These are phyloP conservation scores for Curvularia lunata DNA, from an alignment of 2,329 filamentous ascomycete species.

Conservation along the genomic window DNA sequence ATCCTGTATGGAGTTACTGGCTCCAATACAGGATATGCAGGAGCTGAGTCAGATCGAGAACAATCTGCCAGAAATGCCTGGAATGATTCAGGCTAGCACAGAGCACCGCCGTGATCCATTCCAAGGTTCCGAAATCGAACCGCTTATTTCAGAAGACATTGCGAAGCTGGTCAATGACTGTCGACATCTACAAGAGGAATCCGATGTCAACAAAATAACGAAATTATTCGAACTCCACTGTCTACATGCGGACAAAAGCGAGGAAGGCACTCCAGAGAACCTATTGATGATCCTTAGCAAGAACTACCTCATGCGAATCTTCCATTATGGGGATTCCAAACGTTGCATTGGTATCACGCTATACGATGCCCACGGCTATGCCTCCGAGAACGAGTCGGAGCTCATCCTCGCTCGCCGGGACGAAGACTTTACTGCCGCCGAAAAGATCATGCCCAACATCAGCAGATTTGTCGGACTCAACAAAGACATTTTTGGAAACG, in stretches of 20 bases:
- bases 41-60: constrained; percentile 19
- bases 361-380: not conserved
- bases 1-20: constrained; percentile 16
- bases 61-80: not conserved
- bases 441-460: constrained; percentile 3
- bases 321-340: constrained; percentile 5
- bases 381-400: not conserved
- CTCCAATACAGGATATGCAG: constrained; percentile 31
- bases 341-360: constrained; percentile 5
- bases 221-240: not conserved
- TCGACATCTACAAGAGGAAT: not conserved
- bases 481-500: not conserved
- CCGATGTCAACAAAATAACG: not conserved
- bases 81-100: constrained; percentile 10
- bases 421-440: constrained; percentile 5
- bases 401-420: not conserved
- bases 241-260: not conserved
- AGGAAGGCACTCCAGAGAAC: not conserved
- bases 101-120: not conserved
- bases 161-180: not conserved
- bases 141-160: not conserved
- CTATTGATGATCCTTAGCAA: constrained; percentile 4
- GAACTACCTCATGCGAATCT: constrained; percentile 1
- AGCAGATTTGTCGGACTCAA: not conserved
- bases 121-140: not conserved